These are phyloP conservation scores for Aspergillus sojae DNA, from an alignment of 2,329 filamentous ascomycete genomes.

Conservation along the genomic window DNA sequence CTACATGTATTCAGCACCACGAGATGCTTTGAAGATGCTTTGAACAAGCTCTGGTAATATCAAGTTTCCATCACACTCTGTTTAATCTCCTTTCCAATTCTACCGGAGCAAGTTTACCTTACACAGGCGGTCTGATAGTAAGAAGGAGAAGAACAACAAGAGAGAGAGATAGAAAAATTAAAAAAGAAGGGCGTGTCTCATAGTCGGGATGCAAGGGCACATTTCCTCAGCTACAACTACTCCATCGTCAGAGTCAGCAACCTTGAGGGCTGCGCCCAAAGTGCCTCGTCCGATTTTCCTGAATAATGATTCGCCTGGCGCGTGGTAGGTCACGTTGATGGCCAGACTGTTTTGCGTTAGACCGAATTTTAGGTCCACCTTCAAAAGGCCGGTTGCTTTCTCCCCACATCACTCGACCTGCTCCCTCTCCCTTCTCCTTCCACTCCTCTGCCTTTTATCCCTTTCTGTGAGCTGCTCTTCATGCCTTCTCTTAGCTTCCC, in stretches of 20 bases:
- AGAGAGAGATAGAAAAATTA: not conserved
- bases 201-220: constrained; percentile 8
- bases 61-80: not conserved
- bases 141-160: not conserved
- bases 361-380: constrained; percentile 38
- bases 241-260: not conserved
- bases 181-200: constrained; percentile 2
- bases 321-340: constrained; percentile 39
- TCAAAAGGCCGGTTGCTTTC: constrained; percentile 43
- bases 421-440: constrained; percentile 27
- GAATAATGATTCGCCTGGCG: constrained; percentile 19
- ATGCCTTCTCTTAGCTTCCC: constrained; percentile 40
- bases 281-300: constrained; percentile 4
- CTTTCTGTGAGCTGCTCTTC: constrained; percentile 35
- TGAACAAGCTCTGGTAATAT: not conserved
- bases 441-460: constrained; percentile 25
- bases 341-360: constrained; percentile 43
- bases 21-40: not conserved
- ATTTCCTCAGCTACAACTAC: not conserved
- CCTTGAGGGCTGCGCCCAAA: constrained; percentile 1
- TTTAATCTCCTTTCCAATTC: not conserved
- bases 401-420: constrained; percentile 34
- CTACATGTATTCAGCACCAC: not conserved
- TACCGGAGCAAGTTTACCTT: not conserved
- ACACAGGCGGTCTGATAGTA: not conserved